Evolutionary conservation across 306 rosid genomes (phyloP).

Genomic region (Begonia fuchsioides): DNA sequence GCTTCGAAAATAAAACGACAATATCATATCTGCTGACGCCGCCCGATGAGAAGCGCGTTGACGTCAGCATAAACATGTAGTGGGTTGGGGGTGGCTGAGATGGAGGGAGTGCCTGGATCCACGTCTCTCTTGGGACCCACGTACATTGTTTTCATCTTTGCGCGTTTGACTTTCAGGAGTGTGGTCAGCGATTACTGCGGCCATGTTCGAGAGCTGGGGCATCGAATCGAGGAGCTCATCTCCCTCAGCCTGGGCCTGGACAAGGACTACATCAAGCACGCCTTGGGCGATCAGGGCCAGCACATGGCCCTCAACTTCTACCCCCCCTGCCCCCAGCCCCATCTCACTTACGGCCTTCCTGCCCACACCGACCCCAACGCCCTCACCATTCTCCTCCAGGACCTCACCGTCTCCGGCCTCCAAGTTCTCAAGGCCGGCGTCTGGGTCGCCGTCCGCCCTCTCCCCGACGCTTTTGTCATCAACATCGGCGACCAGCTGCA

Average conservation of each 20-base stretch:
- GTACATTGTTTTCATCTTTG: too few relatives aligned
- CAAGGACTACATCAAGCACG: slow-evolving; percentile 31
- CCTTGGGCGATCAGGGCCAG: slow-evolving; percentile 73
- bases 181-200: slow-evolving; percentile 34
- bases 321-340: slow-evolving; percentile 89
- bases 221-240: slow-evolving; percentile 41
- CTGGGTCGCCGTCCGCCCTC: slow-evolving; percentile 68
- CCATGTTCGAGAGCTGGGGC: slow-evolving; percentile 48
- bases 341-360: slow-evolving; percentile 78
- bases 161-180: slow-evolving; percentile 25
- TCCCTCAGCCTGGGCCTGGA: slow-evolving; percentile 76
- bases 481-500: slow-evolving; percentile 76
- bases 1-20: too few relatives aligned
- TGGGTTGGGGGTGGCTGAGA: too few relatives aligned
- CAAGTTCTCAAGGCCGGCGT: slow-evolving; percentile 71
- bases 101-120: too few relatives aligned
- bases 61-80: background rate
- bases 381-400: slow-evolving; percentile 78
- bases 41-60: background rate
- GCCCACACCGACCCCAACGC: slow-evolving; percentile 94
- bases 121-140: too few relatives aligned
- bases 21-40: background rate
- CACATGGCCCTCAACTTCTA: slow-evolving; percentile 93
- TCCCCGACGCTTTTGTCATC: slow-evolving; percentile 71
- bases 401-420: slow-evolving; percentile 50